Evolutionary conservation across 2,329 filamentous ascomycete genomes (phyloP).

Genomic region (Ceratocystis harringtonii): DNA sequence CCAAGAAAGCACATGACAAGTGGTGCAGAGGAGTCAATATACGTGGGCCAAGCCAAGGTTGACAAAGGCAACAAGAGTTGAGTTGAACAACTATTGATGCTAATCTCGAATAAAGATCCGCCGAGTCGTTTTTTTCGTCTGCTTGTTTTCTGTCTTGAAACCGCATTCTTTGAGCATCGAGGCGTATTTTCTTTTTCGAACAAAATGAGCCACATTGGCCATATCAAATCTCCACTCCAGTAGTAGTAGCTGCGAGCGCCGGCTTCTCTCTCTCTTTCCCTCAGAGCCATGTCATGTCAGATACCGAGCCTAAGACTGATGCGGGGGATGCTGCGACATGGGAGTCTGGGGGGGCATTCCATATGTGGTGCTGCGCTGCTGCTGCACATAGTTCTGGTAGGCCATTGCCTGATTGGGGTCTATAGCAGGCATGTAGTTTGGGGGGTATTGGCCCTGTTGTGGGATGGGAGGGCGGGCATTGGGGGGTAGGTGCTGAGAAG

Average conservation of each 20-base stretch:
- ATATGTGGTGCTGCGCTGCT: conserved; percentile 54
- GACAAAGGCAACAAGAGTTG: background rate
- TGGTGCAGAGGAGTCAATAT: background rate
- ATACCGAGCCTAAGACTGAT: conserved; percentile 48
- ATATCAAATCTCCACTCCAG: background rate
- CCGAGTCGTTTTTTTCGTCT: background rate
- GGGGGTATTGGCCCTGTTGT: conserved; percentile 40
- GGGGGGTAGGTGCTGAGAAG: conserved; percentile 54
- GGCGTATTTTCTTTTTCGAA: background rate
- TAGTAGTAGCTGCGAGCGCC: background rate
- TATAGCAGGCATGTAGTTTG: conserved; percentile 50
- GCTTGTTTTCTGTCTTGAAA: background rate
- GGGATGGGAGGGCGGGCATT: conserved; percentile 24
- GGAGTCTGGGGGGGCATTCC: conserved; percentile 63
- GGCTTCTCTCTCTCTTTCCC: background rate
- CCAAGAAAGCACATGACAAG: conserved; percentile 20
- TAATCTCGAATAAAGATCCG: background rate
- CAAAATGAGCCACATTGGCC: background rate
- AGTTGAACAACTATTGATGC: background rate
- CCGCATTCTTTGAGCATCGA: background rate
- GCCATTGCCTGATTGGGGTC: conserved; percentile 46
- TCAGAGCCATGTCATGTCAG: no score
- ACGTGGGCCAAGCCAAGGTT: background rate
- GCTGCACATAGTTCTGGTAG: conserved; percentile 69
- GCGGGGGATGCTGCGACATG: conserved; percentile 70